Percentiles rank a stretch among this genome's conserved stretches.
phyloP scores from a whole-genome alignment of 139 green algal genomes.

The Pseudopediastrum boryanum region DNA sequence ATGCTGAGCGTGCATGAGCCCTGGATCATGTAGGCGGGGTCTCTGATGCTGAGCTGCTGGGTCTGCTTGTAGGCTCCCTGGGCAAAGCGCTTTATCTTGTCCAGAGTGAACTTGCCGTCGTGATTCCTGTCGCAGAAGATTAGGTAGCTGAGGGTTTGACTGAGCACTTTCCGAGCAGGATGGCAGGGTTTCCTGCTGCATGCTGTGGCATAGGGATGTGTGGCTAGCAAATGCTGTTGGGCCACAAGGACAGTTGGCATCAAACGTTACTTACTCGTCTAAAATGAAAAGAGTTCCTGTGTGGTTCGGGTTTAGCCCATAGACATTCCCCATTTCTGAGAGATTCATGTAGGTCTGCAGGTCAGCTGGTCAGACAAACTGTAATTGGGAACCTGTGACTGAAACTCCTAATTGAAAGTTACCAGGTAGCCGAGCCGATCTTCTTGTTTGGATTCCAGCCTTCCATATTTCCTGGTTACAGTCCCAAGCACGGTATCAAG shows the following conservation, averaged over 20 bases:
- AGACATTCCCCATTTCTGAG: neutral
- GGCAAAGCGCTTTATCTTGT: conserved; percentile 22
- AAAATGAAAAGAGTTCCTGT: conserved; percentile 8
- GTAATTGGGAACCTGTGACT: too few relatives aligned
- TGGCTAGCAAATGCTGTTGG: neutral
- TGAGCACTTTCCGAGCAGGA: neutral
- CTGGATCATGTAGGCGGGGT: conserved; percentile 4
- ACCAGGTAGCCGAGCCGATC: too few relatives aligned
- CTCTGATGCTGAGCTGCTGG: neutral
- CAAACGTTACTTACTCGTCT: conserved; percentile 4
- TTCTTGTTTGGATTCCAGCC: too few relatives aligned
- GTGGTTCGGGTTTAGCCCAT: conserved; percentile 11
- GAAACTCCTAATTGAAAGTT: too few relatives aligned
- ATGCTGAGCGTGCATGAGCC: conserved; percentile 6
- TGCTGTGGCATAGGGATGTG: neutral
- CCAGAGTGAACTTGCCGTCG: conserved; percentile 23
- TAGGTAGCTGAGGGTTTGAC: neutral
- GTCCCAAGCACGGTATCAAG: too few relatives aligned
- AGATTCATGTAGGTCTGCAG: neutral
- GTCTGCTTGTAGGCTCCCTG: neutral
- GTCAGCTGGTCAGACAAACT: too few relatives aligned
- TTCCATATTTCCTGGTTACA: too few relatives aligned
- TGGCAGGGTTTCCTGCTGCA: neutral
- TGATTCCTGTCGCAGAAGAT: neutral
- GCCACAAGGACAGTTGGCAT: neutral